Evolutionary conservation across 1,139 yeast species (phyloP), one percentile per base, ranked within the genome.

Genomic region (Suhomyces ambrosiae): DNA sequence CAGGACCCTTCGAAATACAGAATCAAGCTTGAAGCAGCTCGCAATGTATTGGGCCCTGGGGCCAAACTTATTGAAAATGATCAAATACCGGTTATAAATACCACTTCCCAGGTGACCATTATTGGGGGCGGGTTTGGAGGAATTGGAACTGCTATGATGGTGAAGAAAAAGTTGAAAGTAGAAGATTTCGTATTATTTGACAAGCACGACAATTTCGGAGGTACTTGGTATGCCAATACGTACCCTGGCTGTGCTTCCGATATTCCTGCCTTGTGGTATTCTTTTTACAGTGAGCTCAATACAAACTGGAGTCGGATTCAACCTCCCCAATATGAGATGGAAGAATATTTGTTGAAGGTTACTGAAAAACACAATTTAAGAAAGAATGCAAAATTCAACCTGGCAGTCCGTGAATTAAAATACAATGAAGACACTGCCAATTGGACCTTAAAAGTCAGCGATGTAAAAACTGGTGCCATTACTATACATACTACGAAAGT

Each of bases 221-320:
- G 80, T 5, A 73, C 79, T 25, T 75, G 80, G 80, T 68, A 65
- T 52, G 75, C 76, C 34, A 75, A 75, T 47, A 63, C 76, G 3
- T 75, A 75, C 45, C 80, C 80, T 3, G 80, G 79, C 5, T 74
- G 77, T 50, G 80, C 79, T 25, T 65, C 73, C 17, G 77, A 71
- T 49, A 67, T 74, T 37, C 80, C 80, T 3, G 74, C 76, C 2
- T 50, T 71, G 23, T 75, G 76, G 71, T 71, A 74, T 41, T 65
- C 74, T 21, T 64, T 64, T 35, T 66, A 63, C 16, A 61, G 60
- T 35, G 74, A 63, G 37, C 56, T 74, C 47, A 71, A 66, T 46
- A 57, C 55, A 25, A 65, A 63, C 33, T 75, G 79, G 79, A 61
- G 65, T 38, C 63, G 63, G 43, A 40, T 68, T 14, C 67, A 71